Base-by-base conservation (phyloP, 495 filamentous ascomycete genomes). In the Aspergillus diversus region DNA sequence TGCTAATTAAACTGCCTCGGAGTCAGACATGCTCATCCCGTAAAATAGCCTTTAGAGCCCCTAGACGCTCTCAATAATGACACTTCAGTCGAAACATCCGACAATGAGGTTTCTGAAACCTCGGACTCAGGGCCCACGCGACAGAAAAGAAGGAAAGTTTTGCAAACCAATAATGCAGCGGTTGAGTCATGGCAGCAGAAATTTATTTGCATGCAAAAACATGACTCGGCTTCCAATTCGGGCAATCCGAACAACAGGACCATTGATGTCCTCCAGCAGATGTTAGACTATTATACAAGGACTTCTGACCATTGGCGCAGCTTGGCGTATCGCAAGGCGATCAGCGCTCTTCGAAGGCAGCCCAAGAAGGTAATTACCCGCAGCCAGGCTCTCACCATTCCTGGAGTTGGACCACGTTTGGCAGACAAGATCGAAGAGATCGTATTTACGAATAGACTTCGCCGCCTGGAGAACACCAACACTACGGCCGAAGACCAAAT, bases 361-460 rank as follows among this genome's bases (percentile, higher is more conserved):
- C 69, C 75, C 0, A 78, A 74, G 58, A 89, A 86, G 67, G 87
- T 97, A 61, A 76, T 69, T 9, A 92, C 88, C 12, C 83, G 82
- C 51, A 79, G 86, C 33, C 84, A 96, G 74, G 95, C 95, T 0
- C 73, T 77, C 17, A 67, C 71, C 7, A 83, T 97, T 4, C 86
- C 89, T 1, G 84, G 84, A 58, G 89, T 99, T 64, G 95, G 95
- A 34, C 58, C 77, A 7, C 84, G 92, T 11, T 73, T 99, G 15
- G 95, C 95, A 0, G 80, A 82, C 46, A 97, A 97, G 68, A 97
- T 99, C 59, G 90, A 96, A 68, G 95, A 99, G 69, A 97, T 97
- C 52, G 92, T 85, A 5, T 71, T 75, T 57, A 97, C 94, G 0
- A 86, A 93, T 69, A 80, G 80, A 13, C 85, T 99, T 0, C 83